A percentile compares a stretch with the other conserved stretches of the same genome.
Conservation (phyloP, 768 basidiomycete genomes). For the Tulasnella sp. region DNA sequence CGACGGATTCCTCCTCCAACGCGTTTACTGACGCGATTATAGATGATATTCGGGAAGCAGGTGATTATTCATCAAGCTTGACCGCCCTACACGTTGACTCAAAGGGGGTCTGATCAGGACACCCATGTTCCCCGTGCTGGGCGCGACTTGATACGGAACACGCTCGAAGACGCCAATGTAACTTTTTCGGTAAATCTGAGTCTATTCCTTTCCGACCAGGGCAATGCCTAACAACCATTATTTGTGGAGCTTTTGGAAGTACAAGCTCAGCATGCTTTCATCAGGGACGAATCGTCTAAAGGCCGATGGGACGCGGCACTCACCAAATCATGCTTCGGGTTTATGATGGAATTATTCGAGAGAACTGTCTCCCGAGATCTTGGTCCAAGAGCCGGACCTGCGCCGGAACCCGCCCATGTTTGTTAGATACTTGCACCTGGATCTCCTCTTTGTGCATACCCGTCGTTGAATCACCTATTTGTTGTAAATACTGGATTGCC, state of each 20-base stretch:
- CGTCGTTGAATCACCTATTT: background rate
- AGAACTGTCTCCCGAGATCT: conserved; percentile 82
- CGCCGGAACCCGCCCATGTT: conserved; percentile 67
- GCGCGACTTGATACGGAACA: conserved; percentile 75
- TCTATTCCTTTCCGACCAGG: background rate
- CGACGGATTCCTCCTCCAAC: background rate
- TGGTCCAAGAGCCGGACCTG: conserved; percentile 55
- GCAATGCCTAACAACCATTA: conserved; percentile 10
- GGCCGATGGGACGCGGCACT: conserved; percentile 95
- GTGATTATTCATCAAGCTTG: conserved; percentile 39
- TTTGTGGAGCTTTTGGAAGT: conserved; percentile 78
- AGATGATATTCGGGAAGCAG: conserved; percentile 97
- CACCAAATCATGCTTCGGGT: conserved; percentile 69
- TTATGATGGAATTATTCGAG: conserved; percentile 93
- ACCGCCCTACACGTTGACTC: background rate
- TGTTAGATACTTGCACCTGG: conserved; percentile 47
- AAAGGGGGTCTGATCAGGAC: conserved; percentile 51
- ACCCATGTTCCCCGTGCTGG: conserved; percentile 89
- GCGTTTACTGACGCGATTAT: background rate
- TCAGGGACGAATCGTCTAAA: conserved; percentile 87
- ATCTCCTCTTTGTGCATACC: background rate
- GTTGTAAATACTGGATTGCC: background rate
- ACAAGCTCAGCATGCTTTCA: conserved; percentile 95
- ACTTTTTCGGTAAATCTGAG: conserved; percentile 57
- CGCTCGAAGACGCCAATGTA: conserved; percentile 76